These are phyloP conservation scores for Epicoccum nigrum DNA, from an alignment of 2,329 filamentous ascomycete genomes.

Conservation along the genomic window DNA sequence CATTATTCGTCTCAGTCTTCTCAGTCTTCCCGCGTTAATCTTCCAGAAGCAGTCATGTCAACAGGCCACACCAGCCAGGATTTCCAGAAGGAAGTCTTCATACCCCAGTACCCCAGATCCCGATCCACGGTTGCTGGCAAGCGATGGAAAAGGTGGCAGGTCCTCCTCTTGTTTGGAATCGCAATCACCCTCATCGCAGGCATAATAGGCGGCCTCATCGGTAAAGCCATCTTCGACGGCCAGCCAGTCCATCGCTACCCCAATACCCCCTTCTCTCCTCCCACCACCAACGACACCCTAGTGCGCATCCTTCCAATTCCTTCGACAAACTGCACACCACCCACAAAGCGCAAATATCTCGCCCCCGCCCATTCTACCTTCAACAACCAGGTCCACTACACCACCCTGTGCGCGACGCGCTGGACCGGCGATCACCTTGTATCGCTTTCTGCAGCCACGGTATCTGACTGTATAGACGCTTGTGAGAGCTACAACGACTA, in stretches of 20 bases:
- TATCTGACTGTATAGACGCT: conserved; percentile 5
- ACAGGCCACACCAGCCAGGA: background rate
- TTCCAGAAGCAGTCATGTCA: background rate
- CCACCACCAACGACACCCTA: background rate
- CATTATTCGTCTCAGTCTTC: background rate
- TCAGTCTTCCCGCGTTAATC: background rate
- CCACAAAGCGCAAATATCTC: background rate
- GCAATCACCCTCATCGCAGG: conserved; percentile 5
- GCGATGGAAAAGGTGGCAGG: conserved; percentile 1
- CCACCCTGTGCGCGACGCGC: background rate
- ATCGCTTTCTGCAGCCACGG: background rate
- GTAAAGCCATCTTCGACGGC: background rate
- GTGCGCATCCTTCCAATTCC: background rate
- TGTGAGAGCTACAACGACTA: conserved; percentile 1
- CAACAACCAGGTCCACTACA: background rate
- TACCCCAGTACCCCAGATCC: background rate
- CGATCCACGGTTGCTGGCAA: background rate
- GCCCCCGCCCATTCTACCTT: background rate
- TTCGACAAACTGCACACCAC: background rate
- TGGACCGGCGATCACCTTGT: background rate
- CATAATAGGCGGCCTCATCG: conserved; percentile 10
- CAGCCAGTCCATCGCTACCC: background rate
- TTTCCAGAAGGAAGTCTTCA: background rate
- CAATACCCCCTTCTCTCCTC: background rate
- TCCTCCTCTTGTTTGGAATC: conserved; percentile 1